Evolutionary conservation across 371 early-diverging fungal species (phyloP).

Genomic region (Apophysomyces elegans): DNA sequence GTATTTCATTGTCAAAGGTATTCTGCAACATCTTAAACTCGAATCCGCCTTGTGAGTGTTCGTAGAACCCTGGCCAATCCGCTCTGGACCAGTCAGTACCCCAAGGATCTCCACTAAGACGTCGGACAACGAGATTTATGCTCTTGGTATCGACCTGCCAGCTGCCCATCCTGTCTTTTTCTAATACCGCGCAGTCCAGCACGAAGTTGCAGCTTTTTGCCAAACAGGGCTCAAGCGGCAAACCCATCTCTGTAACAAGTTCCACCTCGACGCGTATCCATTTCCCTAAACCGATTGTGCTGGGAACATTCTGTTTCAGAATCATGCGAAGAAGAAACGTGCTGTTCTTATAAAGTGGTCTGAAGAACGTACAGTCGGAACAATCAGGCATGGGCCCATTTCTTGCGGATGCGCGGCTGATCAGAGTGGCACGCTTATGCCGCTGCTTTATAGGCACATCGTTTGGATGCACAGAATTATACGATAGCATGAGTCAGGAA

Average conservation of each 20-base stretch:
- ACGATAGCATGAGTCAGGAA: not conserved
- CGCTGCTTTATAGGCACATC: not conserved
- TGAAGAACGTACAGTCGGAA: not conserved
- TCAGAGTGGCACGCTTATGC: too few species aligned
- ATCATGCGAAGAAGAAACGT: conserved; percentile 1
- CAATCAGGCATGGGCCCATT: not conserved
- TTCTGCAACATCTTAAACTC: not conserved
- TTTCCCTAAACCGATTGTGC: not conserved
- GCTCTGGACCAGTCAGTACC: not conserved
- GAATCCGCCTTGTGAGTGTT: not conserved
- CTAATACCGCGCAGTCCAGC: not conserved
- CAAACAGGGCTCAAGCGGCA: not conserved
- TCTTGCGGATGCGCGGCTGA: not conserved
- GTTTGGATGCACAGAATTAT: not conserved
- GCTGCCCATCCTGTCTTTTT: not conserved
- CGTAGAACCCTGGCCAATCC: not conserved
- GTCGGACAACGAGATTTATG: not conserved
- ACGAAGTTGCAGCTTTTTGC: not conserved
- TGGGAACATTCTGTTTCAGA: not conserved
- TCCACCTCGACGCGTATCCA: not conserved
- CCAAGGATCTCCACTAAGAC: not conserved
- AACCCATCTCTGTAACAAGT: not conserved
- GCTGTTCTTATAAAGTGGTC: conserved; percentile 1
- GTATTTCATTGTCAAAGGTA: not conserved
- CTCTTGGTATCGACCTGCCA: not conserved